Base-by-base conservation (phyloP, 306 rosid species). In the Chamaecrista fasciculata region DNA sequence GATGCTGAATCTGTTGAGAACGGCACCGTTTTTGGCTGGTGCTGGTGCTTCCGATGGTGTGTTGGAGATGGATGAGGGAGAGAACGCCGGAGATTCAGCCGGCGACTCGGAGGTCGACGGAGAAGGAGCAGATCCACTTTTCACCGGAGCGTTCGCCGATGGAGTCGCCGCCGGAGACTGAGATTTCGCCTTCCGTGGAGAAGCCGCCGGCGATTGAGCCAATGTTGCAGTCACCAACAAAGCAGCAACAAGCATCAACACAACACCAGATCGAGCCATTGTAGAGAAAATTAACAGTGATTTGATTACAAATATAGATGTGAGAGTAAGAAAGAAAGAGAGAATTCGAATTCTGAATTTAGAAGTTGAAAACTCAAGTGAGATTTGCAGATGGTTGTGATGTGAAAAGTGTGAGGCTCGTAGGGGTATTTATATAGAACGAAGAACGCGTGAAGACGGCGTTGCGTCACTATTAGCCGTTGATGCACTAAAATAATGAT, bases 221-320 rank as follows among this genome's bases (percentile, higher is more conserved):
- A 70, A 0, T 23, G 80, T 37, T 18, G 79, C 28, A 72, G 57
- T 56, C 4, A 82, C 70, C 31, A 84, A 52, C 64, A 87, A 26
- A 47, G 83, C 71, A 1, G 80, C 63, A 1, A 82, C 33, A 10
- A 83, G 66, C 67, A 83, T 73, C 14, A 79, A 26, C 8, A 65
- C 55, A 8, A 66, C 15, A 60, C 72, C 48, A 51, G 46, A 49
- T 15, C 37, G 16, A 44, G 93, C 89, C 93, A 87, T 84, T 59
- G 60, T 31, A 8, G 25, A 64, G 11, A n/a, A 39, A n/a, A n/a
- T n/a, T n/a, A n/a, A n/a, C n/a, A n/a, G n/a, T n/a, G n/a, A n/a
- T n/a, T n/a, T n/a, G n/a, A n/a, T n/a, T n/a, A n/a, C n/a, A n/a
- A n/a, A n/a, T n/a, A 70, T 24, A 29, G 7, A 16, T 8, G 4